phyloP scores from a whole-genome alignment of 1,284 basidiomycete species.

The Sphagnurus paluster region DNA sequence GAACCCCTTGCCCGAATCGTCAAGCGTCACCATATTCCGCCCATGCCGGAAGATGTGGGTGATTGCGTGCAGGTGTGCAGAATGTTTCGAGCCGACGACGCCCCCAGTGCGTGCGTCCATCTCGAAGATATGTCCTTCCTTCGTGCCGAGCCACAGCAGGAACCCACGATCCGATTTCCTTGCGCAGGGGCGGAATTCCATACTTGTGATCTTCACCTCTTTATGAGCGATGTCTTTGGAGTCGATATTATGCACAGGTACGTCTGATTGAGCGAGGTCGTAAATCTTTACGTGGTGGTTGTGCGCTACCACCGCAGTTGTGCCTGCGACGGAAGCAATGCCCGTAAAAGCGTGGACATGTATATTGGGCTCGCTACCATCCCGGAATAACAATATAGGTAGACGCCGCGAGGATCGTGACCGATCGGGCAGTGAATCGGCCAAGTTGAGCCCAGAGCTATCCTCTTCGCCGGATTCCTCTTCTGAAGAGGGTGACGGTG shows the following conservation, averaged over 20 bases:
- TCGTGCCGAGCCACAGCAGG: constrained; percentile 84
- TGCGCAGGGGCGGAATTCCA: constrained; percentile 69
- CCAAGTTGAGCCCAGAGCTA: constrained; percentile 33
- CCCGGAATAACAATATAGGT: constrained; percentile 52
- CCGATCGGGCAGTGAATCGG: constrained; percentile 79
- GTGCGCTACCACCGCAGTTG: constrained; percentile 61
- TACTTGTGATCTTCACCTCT: constrained; percentile 70
- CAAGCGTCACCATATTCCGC: constrained; percentile 72
- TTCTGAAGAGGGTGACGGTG: constrained; percentile 50
- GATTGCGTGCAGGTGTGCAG: constrained; percentile 67
- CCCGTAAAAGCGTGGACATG: constrained; percentile 59
- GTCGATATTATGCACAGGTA: constrained; percentile 56
- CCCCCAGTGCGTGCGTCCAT: constrained; percentile 66
- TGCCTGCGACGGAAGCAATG: constrained; percentile 60
- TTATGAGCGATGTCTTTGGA: constrained; percentile 62
- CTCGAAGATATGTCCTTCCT: constrained; percentile 85
- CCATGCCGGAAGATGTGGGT: constrained; percentile 73
- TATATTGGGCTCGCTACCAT: constrained; percentile 46
- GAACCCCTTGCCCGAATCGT: constrained; percentile 81
- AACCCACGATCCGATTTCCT: constrained; percentile 38
- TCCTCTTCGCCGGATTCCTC: constrained; percentile 59
- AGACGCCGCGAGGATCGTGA: constrained; percentile 81
- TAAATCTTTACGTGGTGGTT: constrained; percentile 68
- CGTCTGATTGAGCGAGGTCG: constrained; percentile 50
- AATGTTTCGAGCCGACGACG: constrained; percentile 56